phyloP scores from a whole-genome alignment of 352 stramenopile species.

The Pythium angustatum region DNA sequence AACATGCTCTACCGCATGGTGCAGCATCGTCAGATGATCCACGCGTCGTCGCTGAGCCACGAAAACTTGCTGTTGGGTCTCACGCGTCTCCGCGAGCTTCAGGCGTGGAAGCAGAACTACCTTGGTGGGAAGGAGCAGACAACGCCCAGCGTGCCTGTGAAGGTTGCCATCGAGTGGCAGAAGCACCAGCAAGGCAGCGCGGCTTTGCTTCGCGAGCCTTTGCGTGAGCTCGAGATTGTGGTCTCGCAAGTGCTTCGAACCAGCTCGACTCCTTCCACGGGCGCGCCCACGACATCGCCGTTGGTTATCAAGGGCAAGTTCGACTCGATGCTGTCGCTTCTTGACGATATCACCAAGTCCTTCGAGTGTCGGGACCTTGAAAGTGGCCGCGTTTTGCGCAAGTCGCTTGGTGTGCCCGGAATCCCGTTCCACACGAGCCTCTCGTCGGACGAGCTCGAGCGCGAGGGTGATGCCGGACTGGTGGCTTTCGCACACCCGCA shows the following conservation, averaged over 20 bases:
- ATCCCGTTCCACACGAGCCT: slow-evolving; percentile 54
- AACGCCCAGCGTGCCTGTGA: slow-evolving; percentile 38
- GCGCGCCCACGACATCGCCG: not conserved
- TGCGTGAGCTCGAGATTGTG: slow-evolving; percentile 71
- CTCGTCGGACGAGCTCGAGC: slow-evolving; percentile 46
- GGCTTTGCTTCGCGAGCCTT: slow-evolving; percentile 43
- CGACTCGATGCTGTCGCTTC: slow-evolving; percentile 18
- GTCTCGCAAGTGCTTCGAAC: slow-evolving; percentile 51
- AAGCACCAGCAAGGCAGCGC: slow-evolving; percentile 50
- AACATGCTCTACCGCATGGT: slow-evolving; percentile 89
- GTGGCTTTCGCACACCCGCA: slow-evolving; percentile 57
- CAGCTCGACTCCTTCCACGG: not conserved
- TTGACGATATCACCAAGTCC: slow-evolving; percentile 23
- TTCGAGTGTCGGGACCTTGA: slow-evolving; percentile 28
- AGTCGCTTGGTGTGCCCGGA: slow-evolving; percentile 52
- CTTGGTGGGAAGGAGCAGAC: slow-evolving; percentile 38
- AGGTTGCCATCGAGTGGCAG: slow-evolving; percentile 53
- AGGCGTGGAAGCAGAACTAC: slow-evolving; percentile 29
- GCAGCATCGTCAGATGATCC: slow-evolving; percentile 84
- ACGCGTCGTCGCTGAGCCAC: slow-evolving; percentile 67
- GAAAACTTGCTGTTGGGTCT: slow-evolving; percentile 68
- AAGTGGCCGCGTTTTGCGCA: slow-evolving; percentile 28
- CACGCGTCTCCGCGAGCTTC: slow-evolving; percentile 32
- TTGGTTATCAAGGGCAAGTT: slow-evolving; percentile 28
- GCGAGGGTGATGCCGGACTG: slow-evolving; percentile 39